These are phyloP conservation scores for Eimeria praecox DNA, from an alignment of 169 alveolate genomes.

Conservation along the genomic window DNA sequence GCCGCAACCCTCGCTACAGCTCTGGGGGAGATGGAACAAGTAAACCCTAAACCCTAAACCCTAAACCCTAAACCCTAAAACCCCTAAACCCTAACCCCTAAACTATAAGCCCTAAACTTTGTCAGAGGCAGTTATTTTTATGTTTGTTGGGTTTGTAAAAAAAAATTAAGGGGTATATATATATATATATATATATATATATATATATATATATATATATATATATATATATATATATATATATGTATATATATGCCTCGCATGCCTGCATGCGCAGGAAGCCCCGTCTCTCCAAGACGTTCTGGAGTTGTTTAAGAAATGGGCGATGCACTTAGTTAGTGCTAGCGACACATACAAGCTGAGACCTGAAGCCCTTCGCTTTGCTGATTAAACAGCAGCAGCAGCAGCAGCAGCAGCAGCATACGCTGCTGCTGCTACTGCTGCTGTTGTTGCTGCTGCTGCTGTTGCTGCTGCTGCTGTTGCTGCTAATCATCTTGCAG, in stretches of 20 bases:
- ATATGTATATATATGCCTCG: neutral
- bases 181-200: neutral
- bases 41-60: neutral
- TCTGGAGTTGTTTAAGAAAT: neutral
- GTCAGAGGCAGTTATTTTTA: neutral
- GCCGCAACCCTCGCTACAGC: slow-evolving; percentile 50
- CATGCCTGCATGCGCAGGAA: neutral
- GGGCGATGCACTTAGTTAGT: slow-evolving; percentile 35
- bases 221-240: neutral
- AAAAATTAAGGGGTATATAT: neutral
- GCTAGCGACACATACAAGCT: slow-evolving; percentile 3
- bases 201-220: neutral
- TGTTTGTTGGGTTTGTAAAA: neutral
- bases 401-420: neutral
- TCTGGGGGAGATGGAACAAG: slow-evolving; percentile 31
- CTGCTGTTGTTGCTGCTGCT: neutral
- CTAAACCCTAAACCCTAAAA: neutral
- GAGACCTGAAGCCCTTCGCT: slow-evolving; percentile 23
- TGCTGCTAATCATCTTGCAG: neutral
- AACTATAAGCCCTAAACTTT: neutral
- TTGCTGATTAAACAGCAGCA: neutral
- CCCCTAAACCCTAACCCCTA: neutral
- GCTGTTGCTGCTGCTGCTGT: neutral
- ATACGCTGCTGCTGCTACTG: neutral
- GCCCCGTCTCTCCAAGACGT: neutral